Base-by-base conservation (phyloP, 352 stramenopile species). In the Phytophthora meadii region DNA sequence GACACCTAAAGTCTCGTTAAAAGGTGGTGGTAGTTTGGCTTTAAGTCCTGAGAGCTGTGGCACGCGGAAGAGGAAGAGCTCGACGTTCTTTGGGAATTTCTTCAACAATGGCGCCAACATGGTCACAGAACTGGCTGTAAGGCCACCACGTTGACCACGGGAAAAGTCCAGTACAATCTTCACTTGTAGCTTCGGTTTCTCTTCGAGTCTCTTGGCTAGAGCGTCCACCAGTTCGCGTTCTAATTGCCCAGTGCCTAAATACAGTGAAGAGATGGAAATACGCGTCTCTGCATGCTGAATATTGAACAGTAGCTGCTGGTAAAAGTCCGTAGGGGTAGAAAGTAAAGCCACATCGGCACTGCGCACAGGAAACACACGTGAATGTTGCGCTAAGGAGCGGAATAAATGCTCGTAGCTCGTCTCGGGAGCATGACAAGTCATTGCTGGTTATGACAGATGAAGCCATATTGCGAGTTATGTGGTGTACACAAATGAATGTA, bases 1-100 rank as follows among this genome's bases (percentile, higher is more conserved):
- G 10, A 94, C 85, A 19, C 87, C 86, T 9, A 94, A 74, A n/a
- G 84, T 90, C 67, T 95, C 87, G 47, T 95, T 93, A 50, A 90
- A 93, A 4, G 84, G 87, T 28, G 87, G 81, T 5, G 84, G 84
- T 5, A 93, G 63, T 41, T 72, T 82, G 3, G 81, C 79, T 27
- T 81, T 82, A 17, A 88, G 55, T 1, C 81, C 79, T 12, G 82
- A 79, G 1, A 93, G 81, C 59, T 93, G 84, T 24, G 84, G 84
- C 2, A 93, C 82, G 22, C 85, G 87, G 72, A 91, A 93, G 25
- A 93, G 52, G 55, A 75, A 83, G 11, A 93, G 65, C 61, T 77
- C 24, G 5, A 91, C 74, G 41, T 86, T 86, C 37, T 54, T 24
- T 5, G 82, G 82, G 54, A 88, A 90, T 11, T 77, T 48, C 19